Base-by-base conservation (phyloP, 352 stramenopile genomes). In the Globisporangium cylindrosporum region DNA sequence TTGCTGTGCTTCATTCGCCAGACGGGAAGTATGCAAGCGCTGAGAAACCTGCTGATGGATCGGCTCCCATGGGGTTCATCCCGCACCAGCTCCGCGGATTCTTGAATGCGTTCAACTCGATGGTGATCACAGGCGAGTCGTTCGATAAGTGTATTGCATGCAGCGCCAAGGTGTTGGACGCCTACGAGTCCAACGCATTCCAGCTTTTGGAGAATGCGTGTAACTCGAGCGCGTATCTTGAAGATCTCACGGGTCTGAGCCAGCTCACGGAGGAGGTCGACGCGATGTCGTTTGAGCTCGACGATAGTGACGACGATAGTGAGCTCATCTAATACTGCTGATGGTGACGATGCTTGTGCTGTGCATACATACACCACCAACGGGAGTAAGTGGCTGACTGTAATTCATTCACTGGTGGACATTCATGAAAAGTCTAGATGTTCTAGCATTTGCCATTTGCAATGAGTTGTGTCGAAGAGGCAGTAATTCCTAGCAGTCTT, bases 61-160 rank as follows among this genome's bases (percentile, higher is more conserved):
- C 78, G 6, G 69, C 67, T 1, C 77, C 93, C 15, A 77, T 98
- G 59, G 90, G 78, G 1, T 88, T 95, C 48, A 85, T 98, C 9
- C 96, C 96, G 5, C 96, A 99, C 71, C 93, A 99, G 74, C 91
- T 99, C 32, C 92, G 98, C 34, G 97, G 97, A 0, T 99, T 94
- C 58, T 70, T 99, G 29, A 97, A 97, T 36, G 91, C 84, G 8
- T 99, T 99, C 68, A 54, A 81, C 48, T 76, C 73, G 18, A 77
- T 95, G 67, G 67, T 88, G 41, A 81, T 95, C 59, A 96, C 89
- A 5, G 94, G 97, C 15, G 81, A 95, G 60, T 81, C 94, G 1
- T 99, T 99, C 70, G 79, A 91, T 66, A 92, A 94, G 64, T 99
- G 98, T 72, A 99, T 98, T 43, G 97, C 92, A 24, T 99, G 97